Evolutionary conservation across 352 stramenopile species (phyloP), one percentile per base, ranked within the genome.

Genomic region (Paralagenidium karlingii): DNA sequence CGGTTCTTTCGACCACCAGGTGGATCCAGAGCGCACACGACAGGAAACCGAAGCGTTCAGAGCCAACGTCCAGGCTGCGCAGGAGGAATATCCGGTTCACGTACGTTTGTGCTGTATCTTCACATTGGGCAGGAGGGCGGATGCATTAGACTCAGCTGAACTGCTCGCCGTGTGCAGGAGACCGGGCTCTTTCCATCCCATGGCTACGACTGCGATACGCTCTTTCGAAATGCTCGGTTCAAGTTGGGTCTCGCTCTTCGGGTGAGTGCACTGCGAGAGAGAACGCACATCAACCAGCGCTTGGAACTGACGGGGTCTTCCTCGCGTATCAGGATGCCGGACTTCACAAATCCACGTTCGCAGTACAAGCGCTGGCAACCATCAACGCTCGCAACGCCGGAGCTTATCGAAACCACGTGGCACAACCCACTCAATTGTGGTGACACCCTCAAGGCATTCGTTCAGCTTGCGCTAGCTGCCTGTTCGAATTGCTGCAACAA

Each of bases 151-250:
- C 28, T 33, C 28, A 13, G 28, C 28, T 33, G 15, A 15, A 33
- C 13, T 33, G 13, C 13, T 33, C 28, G 15, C 28, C 13, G 28
- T 13, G 15, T 8, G 34, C 41, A 85, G 71, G 74, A 88, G 45
- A 63, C 66, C 8, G 70, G 70, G 3, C 32, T 88, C 3, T 85
- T 85, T 33, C 74, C 70, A 2, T 65, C 60, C 1, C 66, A 88
- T 19, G 74, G 74, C 10, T 88, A 88, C 36, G 74, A 85, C 48
- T 76, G 55, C 28, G 63, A 80, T 16, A 84, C 55, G 27, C 61
- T 88, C 1, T 88, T 88, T 53, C 80, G 79, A 46, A 82, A 85
- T 24, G 74, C 74, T n/a, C 61, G 70, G 5, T 88, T 88, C 44
- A 82, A 82, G 38, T 60, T 88, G 11, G 74, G 74, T 0, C 53